These are phyloP conservation scores for Wickerhamomyces rabaulensis DNA, from an alignment of 805 yeast genomes.

Conservation along the genomic window DNA sequence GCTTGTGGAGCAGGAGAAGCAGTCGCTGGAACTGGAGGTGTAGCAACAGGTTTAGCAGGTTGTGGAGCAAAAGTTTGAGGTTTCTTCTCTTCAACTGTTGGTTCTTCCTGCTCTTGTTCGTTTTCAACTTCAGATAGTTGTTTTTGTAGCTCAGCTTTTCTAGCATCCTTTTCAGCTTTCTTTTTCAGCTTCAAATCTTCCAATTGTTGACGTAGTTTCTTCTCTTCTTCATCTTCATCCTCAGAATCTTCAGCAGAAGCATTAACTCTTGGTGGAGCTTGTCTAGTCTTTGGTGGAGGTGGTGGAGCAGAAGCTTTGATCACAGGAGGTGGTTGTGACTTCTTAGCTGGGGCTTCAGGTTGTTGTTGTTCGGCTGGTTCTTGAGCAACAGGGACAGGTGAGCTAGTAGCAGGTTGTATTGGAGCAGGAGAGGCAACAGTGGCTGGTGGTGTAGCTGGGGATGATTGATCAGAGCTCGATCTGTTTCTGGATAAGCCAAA, in stretches of 20 bases:
- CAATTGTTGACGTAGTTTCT: constrained; percentile 35
- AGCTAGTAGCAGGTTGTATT: neutral
- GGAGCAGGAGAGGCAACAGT: neutral
- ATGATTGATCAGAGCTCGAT: constrained; percentile 6
- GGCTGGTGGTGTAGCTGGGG: constrained; percentile 17
- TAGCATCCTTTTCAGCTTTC: constrained; percentile 54
- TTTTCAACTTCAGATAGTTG: constrained; percentile 54
- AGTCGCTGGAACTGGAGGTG: constrained; percentile 8
- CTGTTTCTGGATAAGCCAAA: constrained; percentile 58
- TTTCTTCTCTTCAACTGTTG: constrained; percentile 20
- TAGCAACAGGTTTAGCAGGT: constrained; percentile 7
- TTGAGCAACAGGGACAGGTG: neutral
- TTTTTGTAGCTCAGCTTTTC: constrained; percentile 49
- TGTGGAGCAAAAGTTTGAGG: constrained; percentile 19
- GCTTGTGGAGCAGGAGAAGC: constrained; percentile 15
- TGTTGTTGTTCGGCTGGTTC: constrained; percentile 3
- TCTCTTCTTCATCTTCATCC: constrained; percentile 45
- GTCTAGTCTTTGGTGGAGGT: constrained; percentile 12
- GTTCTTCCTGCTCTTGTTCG: constrained; percentile 40
- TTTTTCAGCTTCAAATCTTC: constrained; percentile 43
- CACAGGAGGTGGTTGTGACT: constrained; percentile 2
- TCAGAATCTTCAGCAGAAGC: constrained; percentile 21
- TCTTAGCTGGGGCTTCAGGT: constrained; percentile 2
- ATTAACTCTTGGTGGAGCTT: neutral
- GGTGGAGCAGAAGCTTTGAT: constrained; percentile 7